Percentiles rank a stretch among this genome's conserved stretches.
Conservation (phyloP, 2,329 filamentous ascomycete species). For the Penicillium sp. region DNA sequence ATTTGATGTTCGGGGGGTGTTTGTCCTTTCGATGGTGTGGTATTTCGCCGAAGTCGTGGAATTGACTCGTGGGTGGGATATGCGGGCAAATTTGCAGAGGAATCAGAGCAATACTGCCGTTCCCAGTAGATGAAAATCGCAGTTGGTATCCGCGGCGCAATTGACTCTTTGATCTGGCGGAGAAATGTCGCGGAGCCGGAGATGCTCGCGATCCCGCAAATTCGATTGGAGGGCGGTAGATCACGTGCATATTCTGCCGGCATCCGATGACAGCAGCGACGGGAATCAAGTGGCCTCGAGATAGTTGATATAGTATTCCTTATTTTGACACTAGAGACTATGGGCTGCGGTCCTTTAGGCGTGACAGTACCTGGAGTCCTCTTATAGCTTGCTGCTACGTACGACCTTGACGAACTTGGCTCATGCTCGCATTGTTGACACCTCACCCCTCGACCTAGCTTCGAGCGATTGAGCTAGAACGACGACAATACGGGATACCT, state of each 20-base stretch:
- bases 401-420: not conserved
- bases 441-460: constrained; percentile 6
- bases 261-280: constrained; percentile 18
- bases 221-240: constrained; percentile 29
- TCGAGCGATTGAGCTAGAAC: constrained; percentile 8
- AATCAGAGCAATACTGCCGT: not conserved
- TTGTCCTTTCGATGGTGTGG: not conserved
- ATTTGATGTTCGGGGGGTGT: not conserved
- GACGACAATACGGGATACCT: not conserved
- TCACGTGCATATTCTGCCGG: constrained; percentile 33
- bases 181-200: not conserved
- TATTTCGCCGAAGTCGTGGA: not conserved
- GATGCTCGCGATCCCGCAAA: constrained; percentile 6
- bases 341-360: constrained; percentile 5
- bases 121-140: not conserved
- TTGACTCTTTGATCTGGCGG: not conserved
- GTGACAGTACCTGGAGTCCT: constrained; percentile 4
- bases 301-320: not conserved
- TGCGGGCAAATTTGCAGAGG: not conserved
- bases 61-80: no score
- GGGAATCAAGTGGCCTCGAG: constrained; percentile 5
- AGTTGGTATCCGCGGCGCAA: not conserved
- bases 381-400: not conserved
- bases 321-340: constrained; percentile 1
- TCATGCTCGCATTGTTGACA: constrained; percentile 5